Evolutionary conservation across 2,329 filamentous ascomycete genomes (phyloP).

Genomic region (Diaporthe australafricana): DNA sequence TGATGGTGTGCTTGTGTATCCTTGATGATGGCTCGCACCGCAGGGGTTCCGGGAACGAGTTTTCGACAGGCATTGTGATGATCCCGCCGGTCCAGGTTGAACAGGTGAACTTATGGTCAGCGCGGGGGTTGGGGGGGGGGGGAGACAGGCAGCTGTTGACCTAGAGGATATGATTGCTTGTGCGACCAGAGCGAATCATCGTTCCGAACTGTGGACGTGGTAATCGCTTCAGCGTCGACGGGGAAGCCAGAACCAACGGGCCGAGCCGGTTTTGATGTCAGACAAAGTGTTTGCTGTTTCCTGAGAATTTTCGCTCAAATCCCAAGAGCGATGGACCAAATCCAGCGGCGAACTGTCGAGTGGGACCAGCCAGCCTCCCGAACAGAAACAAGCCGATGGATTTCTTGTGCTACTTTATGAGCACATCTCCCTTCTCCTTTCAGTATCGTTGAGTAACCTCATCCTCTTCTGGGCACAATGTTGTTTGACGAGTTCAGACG

Average conservation of each 20-base stretch:
- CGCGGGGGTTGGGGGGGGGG: too few relatives aligned
- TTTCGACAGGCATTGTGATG: constrained; percentile 22
- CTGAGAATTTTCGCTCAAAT: neutral
- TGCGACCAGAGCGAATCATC: neutral
- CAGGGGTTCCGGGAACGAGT: constrained; percentile 37
- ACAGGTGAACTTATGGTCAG: neutral
- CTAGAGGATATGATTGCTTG: neutral
- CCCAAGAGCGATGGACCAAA: neutral
- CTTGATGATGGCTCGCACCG: constrained; percentile 36
- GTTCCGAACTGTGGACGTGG: too few relatives aligned
- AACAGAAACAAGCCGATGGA: neutral
- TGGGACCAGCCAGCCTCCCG: neutral
- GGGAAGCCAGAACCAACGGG: neutral
- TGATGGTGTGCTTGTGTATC: constrained; percentile 56
- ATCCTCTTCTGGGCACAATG: rapidly evolving
- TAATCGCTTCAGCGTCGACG: neutral
- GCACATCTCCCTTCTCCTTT: neutral
- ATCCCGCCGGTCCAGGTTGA: neutral
- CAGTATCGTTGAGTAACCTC: neutral
- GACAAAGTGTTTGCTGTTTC: neutral
- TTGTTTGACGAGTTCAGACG: neutral
- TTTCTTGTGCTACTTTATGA: neutral
- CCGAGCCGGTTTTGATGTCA: neutral
- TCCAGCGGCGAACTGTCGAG: neutral
- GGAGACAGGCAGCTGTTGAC: neutral